phyloP scores from a whole-genome alignment of 371 early-diverging fungal genomes.

The Actinomucor elegans region DNA sequence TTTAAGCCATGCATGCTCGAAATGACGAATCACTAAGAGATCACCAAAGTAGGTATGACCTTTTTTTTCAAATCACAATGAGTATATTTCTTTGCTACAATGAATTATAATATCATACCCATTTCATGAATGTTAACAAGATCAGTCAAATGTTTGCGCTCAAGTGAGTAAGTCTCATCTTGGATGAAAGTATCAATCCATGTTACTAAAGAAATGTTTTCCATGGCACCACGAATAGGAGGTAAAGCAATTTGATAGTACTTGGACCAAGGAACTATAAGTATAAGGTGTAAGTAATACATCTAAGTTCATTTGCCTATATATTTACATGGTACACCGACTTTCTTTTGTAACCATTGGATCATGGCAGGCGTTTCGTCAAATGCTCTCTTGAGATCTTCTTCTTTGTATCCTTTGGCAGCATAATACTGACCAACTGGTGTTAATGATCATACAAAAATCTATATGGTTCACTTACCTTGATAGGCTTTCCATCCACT shows the following conservation, averaged over 20 bases:
- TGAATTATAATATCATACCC: no score
- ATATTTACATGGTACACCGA: conserved; percentile 37
- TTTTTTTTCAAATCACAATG: no score
- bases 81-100: no score
- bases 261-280: conserved; percentile 59
- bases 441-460: no score
- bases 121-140: conserved; percentile 60
- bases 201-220: conserved; percentile 56
- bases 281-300: no score
- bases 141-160: conserved; percentile 24
- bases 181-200: conserved; percentile 30
- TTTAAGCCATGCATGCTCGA: conserved; percentile 70
- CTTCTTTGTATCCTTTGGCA: conserved; percentile 31
- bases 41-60: conserved; percentile 67
- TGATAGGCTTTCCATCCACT: conserved; percentile 49
- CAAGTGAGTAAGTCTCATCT: conserved; percentile 34
- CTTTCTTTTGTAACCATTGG: conserved; percentile 50
- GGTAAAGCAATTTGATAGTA: conserved; percentile 53
- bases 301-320: no score
- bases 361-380: conserved; percentile 54
- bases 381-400: conserved; percentile 40
- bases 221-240: conserved; percentile 56
- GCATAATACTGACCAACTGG: conserved; percentile 57
- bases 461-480: conserved; percentile 18
- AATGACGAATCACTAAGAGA: conserved; percentile 56